Evolutionary conservation across 345 rosid species (phyloP), one percentile per base, ranked within the genome.

Genomic region (Melastoma malabathricum): DNA sequence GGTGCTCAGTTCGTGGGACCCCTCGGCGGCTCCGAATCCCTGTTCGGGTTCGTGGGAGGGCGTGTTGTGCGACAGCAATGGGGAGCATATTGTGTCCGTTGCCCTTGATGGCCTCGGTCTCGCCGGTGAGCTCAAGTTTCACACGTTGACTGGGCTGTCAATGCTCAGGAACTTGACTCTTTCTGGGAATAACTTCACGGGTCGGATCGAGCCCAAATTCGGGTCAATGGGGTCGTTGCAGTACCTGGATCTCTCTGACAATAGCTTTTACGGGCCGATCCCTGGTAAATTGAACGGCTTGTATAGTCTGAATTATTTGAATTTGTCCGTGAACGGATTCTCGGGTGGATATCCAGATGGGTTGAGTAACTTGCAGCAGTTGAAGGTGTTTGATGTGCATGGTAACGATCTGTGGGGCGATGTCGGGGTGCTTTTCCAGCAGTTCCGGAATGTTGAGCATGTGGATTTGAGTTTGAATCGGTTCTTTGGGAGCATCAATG

Each of bases 241-340:
- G 73, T 50, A 63, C 66, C 62, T 90, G 72, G 96, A 90, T 90
- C 98, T 90, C 64, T 86, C 98, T 0, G 34, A 66, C 29, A 90
- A 86, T 60, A 52, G 55, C 43, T 90, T 90, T 57, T 68, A 78
- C 15, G 98, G 98, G 12, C 86, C 98, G 52, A 80, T 90, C 61
- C 98, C 98, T 31, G 77, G 64, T 16, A 80, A 89, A 78, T 78
- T 90, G 83, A 66, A 74, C 34, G 84, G 80, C 9, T 66, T 90
- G 20, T 84, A 88, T 78, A 72, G 77, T 22, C 48, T 90, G 59
- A 83, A 74, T 55, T 62, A 75, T 57, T 62, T 90, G 62, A 86
- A 90, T 68, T 60, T 90, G 38, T 90, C 98, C 5, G 27, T 25
- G 6, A 90, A 90, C 54, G 59, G 55, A 49, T 90, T 90, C 67